These are phyloP conservation scores for Leptographium flavum DNA, from an alignment of 2,329 filamentous ascomycete species.

Conservation along the genomic window DNA sequence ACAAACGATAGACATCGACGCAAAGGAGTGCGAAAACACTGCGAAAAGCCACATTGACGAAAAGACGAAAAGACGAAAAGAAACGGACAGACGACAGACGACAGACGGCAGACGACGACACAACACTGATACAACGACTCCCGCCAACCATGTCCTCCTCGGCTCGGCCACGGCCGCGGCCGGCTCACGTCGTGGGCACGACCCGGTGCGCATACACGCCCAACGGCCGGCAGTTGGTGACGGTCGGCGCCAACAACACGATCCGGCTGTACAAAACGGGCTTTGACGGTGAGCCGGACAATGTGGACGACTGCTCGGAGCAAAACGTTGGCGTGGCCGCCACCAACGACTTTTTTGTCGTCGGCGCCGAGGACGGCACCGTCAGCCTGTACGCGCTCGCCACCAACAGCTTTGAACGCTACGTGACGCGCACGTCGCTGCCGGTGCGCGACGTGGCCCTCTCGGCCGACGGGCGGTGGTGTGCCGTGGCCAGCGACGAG, in stretches of 20 bases:
- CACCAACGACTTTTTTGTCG: constrained; percentile 68
- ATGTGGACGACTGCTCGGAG: constrained; percentile 82
- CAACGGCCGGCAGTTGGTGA: constrained; percentile 73
- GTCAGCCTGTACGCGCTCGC: constrained; percentile 83
- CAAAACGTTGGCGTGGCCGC: constrained; percentile 70
- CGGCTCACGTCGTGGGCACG: constrained; percentile 69
- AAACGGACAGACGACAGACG: too few species aligned
- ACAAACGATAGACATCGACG: too few species aligned
- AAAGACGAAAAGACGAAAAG: too few species aligned
- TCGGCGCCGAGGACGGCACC: constrained; percentile 88
- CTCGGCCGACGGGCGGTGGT: constrained; percentile 71
- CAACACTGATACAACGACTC: too few species aligned
- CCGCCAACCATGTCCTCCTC: background rate
- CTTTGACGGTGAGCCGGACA: constrained; percentile 81
- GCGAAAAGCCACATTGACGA: too few species aligned
- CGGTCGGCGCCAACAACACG: constrained; percentile 84
- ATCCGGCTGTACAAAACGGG: constrained; percentile 87
- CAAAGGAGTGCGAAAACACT: too few species aligned
- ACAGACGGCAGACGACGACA: too few species aligned
- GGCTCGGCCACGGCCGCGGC: constrained; percentile 44
- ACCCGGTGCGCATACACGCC: constrained; percentile 85
- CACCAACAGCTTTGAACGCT: constrained; percentile 60
- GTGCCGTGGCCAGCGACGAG: constrained; percentile 93
- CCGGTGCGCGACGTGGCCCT: constrained; percentile 77
- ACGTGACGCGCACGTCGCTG: constrained; percentile 70